Evolutionary conservation across 495 filamentous ascomycete species (phyloP), one percentile per base, ranked within the genome.

Genomic region (Xylaria scruposa): DNA sequence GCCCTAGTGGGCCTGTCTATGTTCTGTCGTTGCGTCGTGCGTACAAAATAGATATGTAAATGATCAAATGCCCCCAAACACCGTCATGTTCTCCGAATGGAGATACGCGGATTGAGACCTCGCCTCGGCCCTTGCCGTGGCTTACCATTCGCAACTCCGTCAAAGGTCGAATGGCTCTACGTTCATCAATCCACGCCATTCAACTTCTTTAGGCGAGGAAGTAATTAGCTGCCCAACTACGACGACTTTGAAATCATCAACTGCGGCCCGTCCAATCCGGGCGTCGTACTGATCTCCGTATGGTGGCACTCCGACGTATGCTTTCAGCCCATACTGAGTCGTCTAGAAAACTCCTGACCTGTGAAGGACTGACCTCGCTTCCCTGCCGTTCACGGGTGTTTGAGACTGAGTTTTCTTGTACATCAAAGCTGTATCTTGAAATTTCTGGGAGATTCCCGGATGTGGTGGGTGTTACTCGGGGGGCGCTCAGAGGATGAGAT

Each of bases 321-420:
- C 94, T 97, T 81, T 94, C 91, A 64, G 94, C 93, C 95, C 95
- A 98, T 24, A 91, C 93, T 49, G 94, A 96, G 73, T 93, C 91
- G 74, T 93, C 92, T 36, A 98, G 84, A 76, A 94, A 90, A 67
- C 92, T 88, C 82, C 94, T 88, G 71, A 96, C 91, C 77, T 95
- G 91, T 59, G 90, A 88, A 61, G 91, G 90, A 72, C 90, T 93
- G 69, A 95, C 92, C 36, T 87, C 83, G 77, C 92, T 95, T 71
- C 90, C 87, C 2, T 85, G 84, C 69, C 89, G 82, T 66, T 87
- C 87, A 72, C 85, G 82, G 49, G 76, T 85, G 75, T 26, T 82
- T 10, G 75, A 79, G n/a, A 29, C 59, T 3, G 74, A 21, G 15
- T 59, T 70, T 9, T 73, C 62, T 9, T 82, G 76, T 15, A 86